A percentile compares a stretch with the other conserved stretches of the same genome.
Conservation (phyloP, 2,329 filamentous ascomycete species). For the Penicillium sp. region DNA sequence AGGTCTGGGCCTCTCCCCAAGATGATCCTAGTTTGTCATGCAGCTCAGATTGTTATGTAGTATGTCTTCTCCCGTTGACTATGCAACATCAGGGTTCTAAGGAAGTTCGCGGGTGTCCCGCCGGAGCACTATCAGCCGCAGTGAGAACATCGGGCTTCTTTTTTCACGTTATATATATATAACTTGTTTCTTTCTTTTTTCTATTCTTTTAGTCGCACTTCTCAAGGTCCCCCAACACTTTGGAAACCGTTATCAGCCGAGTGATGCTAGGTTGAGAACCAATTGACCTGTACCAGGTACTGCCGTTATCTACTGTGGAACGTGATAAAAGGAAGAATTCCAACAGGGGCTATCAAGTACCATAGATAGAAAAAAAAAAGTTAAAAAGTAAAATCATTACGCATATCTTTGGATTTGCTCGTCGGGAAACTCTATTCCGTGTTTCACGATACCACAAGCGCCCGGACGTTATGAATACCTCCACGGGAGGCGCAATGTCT, state of each 20-base stretch:
- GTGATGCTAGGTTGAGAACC: not conserved
- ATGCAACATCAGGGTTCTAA: not conserved
- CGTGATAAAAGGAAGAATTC: not conserved
- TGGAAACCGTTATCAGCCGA: not conserved
- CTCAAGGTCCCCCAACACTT: not conserved
- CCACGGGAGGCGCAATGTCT: conserved; percentile 11
- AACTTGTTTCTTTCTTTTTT: not conserved
- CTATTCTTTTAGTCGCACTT: not conserved
- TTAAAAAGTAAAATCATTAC: not conserved
- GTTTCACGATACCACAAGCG: conserved; percentile 16
- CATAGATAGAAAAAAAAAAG: not conserved
- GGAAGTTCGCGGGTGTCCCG: conserved; percentile 6
- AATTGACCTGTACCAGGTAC: not conserved
- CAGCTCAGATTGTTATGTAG: conserved; percentile 7
- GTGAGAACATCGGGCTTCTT: not conserved
- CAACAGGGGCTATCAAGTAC: not conserved
- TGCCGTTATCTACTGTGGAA: conserved; percentile 2
- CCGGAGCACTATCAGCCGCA: conserved; percentile 13
- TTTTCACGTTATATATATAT: no score
- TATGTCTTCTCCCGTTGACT: not conserved
- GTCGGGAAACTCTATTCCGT: conserved; percentile 11
- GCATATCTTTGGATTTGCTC: not conserved
- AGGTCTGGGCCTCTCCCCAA: conserved; percentile 16
- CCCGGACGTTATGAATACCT: conserved; percentile 8
- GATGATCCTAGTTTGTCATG: conserved; percentile 14